Evolutionary conservation across 1,284 basidiomycete genomes (phyloP), one percentile per base, ranked within the genome.

Genomic region (Hypsizygus ulmarius): DNA sequence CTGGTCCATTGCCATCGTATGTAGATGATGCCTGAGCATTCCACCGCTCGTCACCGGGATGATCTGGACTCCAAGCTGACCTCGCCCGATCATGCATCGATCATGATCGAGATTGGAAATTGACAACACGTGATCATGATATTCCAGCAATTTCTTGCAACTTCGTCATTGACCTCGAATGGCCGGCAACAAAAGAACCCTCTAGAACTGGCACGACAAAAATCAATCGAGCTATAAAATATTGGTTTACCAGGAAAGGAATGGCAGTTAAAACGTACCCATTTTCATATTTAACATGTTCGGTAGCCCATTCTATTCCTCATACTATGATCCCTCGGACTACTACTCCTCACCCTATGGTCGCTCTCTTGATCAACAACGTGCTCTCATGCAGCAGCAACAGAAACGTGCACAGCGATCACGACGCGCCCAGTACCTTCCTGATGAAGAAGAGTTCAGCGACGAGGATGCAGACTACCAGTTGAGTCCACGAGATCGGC

Each of bases 361-460:
- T 12, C 40, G 30, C 1, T 42, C 33, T 16, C 43, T 33, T 10
- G 50, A 50, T 7, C 35, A 38, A 11, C 30, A 51, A 9, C 57
- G 55, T 19, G 56, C 57, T 10, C 59, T 59, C 7, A 60, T 59
- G 12, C 50, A 64, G 19, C 29, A 25, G 16, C 19, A 32, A 18
- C 30, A 33, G 18, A 15, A 15, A 33, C 38, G 32, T 10, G 63
- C 62, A 6, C 60, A 59, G 35, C 64, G 62, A 21, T 58, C 63
- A 2, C 63, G 64, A 8, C 60, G 66, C 25, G 62, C 64, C 3
- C 63, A 66, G 43, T 71, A 66, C 49, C 59, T 70, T n/a, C 69
- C 68, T 4, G 62, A 68, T 29, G 68, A 61, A 18, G 59, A 61
- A n/a, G 54, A 57, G 19, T 55, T 54, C 11, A 61, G 64, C 21